Conservation (phyloP, 257 asterid genomes). For the Anisodus acutangulus region DNA sequence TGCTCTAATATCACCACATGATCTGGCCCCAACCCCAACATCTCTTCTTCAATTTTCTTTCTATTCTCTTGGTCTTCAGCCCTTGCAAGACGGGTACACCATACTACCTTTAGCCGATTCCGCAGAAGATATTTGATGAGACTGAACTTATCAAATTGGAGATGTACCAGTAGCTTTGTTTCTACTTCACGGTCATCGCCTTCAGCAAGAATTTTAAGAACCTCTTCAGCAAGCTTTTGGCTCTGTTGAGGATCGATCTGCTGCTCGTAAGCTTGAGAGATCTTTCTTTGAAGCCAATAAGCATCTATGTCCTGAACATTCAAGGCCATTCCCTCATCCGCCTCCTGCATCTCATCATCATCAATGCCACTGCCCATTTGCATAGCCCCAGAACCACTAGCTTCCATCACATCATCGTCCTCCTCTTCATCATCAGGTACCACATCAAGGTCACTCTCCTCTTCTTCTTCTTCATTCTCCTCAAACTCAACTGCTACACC, state of each 20-base stretch:
- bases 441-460: conserved; percentile 50
- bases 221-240: conserved; percentile 53
- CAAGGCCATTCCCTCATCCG: conserved; percentile 47
- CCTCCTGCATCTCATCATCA: conserved; percentile 47
- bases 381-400: conserved; percentile 43
- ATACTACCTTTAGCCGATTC: conserved; percentile 53
- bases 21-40: conserved; percentile 45
- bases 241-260: conserved; percentile 55
- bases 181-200: conserved; percentile 54
- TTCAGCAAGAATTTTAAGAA: conserved; percentile 50
- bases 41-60: conserved; percentile 47
- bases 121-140: conserved; percentile 48
- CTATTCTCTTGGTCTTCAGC: conserved; percentile 51
- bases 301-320: conserved; percentile 59
- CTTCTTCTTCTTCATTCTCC: conserved; percentile 56
- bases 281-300: conserved; percentile 56
- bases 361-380: conserved; percentile 54
- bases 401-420: conserved; percentile 43
- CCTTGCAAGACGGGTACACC: conserved; percentile 56
- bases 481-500: conserved; percentile 59
- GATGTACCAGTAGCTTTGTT: conserved; percentile 47
- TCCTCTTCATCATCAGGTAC: conserved; percentile 50
- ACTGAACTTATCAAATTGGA: conserved; percentile 46
- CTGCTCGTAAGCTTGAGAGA: conserved; percentile 51
- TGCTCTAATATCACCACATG: conserved; percentile 49